Base-by-base conservation (phyloP, 805 yeast genomes). In the Candida arabinofermentans region DNA sequence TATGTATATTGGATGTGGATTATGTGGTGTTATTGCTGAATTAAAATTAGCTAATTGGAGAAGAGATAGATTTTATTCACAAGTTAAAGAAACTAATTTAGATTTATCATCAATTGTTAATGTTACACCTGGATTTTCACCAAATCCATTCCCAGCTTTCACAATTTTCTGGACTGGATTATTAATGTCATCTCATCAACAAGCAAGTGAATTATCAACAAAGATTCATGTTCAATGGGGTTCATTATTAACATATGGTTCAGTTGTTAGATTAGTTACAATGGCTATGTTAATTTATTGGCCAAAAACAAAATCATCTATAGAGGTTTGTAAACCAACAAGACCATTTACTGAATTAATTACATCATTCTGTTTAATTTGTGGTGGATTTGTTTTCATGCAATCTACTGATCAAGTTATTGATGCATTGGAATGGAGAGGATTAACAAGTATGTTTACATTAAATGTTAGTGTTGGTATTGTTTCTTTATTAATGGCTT, bases 111-210 rank as follows among this genome's bases (percentile, higher is more conserved):
- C 37, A 17, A 46, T 55, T 16, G 40, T 36, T n/a, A 52, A 54
- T 37, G 74, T 55, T 10, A 64, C 83, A 1, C 90, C 90, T 2
- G 95, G 95, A 0, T 86, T 70, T 61, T 83, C 95, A 1, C 90
- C 95, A 49, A 93, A 93, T 60, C 97, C 97, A 26, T 88, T 93
- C 76, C 97, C 98, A 3, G 81, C 86, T 1, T 77, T 93, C 50
- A 88, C 95, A 2, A 86, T 93, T 26, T 93, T 86, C 66, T 93
- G 96, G 96, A 93, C 98, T 1, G 99, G 99, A 23, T 74, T 83
- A 12, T 71, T 93, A 47, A 93, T 93, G 99, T 89, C 97, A 2
- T 87, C 84, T 62, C 99, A 93, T 64, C 81, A 79, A 30, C 99
- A 93, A 64, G 85, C 90, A 5, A 82, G 93, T 1, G 69, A 61